Evolutionary conservation across 441 rosid genomes (phyloP), one percentile per base, ranked within the genome.

Genomic region (Rhodomyrtus psidioides): DNA sequence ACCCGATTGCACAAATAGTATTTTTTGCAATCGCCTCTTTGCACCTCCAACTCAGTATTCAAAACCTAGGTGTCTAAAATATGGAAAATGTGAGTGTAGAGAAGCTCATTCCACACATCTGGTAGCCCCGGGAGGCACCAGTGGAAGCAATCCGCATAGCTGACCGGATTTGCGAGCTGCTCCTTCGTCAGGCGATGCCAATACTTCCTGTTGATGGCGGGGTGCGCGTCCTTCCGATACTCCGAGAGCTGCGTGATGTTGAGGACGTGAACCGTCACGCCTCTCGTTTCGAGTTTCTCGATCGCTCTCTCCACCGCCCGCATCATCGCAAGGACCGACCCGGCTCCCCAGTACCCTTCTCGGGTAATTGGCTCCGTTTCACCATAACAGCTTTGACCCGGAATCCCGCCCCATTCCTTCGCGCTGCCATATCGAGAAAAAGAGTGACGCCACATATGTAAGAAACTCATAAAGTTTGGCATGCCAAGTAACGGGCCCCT

Each of bases 181-280:
- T 91, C 87, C 84, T 90, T 90, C 7, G 89, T 92, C 83, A 91
- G 53, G 30, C 92, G 83, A 82, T 90, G 91, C 94, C 94, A 92
- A 81, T 92, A 94, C 79, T 86, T 91, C 86, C 92, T 90, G 81
- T 93, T 89, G 21, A 92, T 88, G 0, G 95, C 87, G 34, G 94
- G 95, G 81, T 94, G 96, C 0, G 90, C 94, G 53, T 94, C 96
- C 88, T 94, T 94, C 87, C 95, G 86, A 86, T 92, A 93, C 70
- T 92, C 94, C 0, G 94, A 89, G 24, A 94, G 85, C 83, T 91
- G 94, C 0, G 96, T 92, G 16, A 94, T 92, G 90, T 94, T 94
- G 51, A 94, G 89, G 88, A 94, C 76, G 34, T 91, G 89, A 53
- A 94, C 87, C 44, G 90, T 85, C 75, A 94, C 19, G 14, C 96